Evolutionary conservation across 2,329 filamentous ascomycete species (phyloP).

Genomic region (Botryotinia convoluta): DNA sequence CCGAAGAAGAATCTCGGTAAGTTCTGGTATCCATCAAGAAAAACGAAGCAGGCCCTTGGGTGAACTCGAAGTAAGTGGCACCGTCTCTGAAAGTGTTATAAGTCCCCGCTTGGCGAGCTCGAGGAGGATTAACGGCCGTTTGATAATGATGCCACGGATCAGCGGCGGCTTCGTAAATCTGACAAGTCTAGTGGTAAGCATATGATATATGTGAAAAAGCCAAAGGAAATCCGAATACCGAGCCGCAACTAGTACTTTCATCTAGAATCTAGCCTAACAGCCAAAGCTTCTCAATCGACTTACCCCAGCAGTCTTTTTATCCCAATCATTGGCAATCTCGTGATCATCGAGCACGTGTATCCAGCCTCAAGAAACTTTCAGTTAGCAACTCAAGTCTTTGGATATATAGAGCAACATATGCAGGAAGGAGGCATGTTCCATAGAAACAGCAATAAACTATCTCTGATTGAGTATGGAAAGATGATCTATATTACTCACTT

Average conservation of each 20-base stretch:
- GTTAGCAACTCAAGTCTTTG: neutral
- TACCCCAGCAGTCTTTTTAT: slow-evolving; percentile 73
- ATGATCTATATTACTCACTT: slow-evolving; percentile 46
- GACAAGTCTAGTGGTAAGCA: neutral
- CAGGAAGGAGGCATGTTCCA: neutral
- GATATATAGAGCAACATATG: neutral
- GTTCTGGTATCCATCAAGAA: slow-evolving; percentile 92
- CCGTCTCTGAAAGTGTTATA: slow-evolving; percentile 44
- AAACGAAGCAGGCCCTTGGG: slow-evolving; percentile 86
- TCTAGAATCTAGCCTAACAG: slow-evolving; percentile 21
- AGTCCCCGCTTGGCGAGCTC: slow-evolving; percentile 50
- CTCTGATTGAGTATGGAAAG: neutral
- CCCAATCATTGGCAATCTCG: slow-evolving; percentile 95
- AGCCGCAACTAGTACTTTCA: neutral
- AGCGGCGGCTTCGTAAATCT: slow-evolving; percentile 40
- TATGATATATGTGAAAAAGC: neutral
- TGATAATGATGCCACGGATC: slow-evolving; percentile 83
- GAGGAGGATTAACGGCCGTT: slow-evolving; percentile 76
- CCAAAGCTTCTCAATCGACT: slow-evolving; percentile 46
- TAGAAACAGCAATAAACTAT: neutral
- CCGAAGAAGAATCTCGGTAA: slow-evolving; percentile 70
- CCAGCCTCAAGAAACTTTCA: slow-evolving; percentile 50
- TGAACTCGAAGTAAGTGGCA: slow-evolving; percentile 85
- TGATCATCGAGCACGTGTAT: slow-evolving; percentile 97
- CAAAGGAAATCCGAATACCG: neutral